phyloP scores from a whole-genome alignment of 1,284 basidiomycete genomes.

The Apiotrichum gracile region DNA sequence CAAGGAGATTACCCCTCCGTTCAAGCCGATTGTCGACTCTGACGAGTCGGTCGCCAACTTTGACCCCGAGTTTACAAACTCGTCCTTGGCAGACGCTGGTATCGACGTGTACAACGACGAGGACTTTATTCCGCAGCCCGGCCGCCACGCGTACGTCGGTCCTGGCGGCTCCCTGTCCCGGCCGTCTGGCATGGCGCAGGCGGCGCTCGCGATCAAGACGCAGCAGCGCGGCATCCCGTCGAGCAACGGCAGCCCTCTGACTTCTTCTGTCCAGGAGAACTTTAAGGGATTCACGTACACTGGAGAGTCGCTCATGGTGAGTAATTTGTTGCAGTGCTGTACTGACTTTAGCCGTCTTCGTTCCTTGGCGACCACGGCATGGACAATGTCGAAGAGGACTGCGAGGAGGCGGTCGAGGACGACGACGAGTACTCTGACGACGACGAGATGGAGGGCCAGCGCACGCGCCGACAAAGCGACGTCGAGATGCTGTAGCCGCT shows the following conservation, averaged over 20 bases:
- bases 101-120: conserved; percentile 57
- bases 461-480: conserved; percentile 42
- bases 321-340: conserved; percentile 9
- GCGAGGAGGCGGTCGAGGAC: conserved; percentile 40
- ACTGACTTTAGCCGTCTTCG: conserved; percentile 37
- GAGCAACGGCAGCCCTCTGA: conserved; percentile 59
- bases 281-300: conserved; percentile 87
- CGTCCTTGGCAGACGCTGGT: conserved; percentile 49
- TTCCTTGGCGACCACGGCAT: conserved; percentile 42
- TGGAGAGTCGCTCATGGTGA: conserved; percentile 63
- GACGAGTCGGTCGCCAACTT: conserved; percentile 98
- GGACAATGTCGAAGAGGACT: conserved; percentile 40
- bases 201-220: conserved; percentile 41
- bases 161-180: conserved; percentile 41
- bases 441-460: conserved; percentile 38
- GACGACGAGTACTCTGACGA: conserved; percentile 44
- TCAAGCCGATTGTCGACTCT: conserved; percentile 96
- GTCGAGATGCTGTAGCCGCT: conserved; percentile 42
- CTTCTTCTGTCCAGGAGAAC: conserved; percentile 87
- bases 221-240: conserved; percentile 20
- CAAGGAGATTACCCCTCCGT: conserved; percentile 93
- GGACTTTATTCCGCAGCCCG: conserved; percentile 22
- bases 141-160: conserved; percentile 43
- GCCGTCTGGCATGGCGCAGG: conserved; percentile 30
- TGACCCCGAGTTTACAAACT: conserved; percentile 88